Evolutionary conservation across 345 rosid species (phyloP), one percentile per base, ranked within the genome.

Genomic region (Draba incana): DNA sequence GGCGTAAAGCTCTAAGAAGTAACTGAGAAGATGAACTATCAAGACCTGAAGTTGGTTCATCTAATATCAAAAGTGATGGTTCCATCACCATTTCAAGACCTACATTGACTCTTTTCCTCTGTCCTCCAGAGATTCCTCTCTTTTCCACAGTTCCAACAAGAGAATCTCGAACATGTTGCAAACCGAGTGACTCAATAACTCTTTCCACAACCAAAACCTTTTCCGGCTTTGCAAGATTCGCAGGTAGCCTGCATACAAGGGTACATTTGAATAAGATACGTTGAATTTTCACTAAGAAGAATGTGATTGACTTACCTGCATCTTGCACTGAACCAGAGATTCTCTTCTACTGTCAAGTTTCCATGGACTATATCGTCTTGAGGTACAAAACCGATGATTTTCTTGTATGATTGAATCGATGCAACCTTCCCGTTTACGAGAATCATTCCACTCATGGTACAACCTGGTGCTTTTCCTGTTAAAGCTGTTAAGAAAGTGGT

Each of bases 31-130:
- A 92, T 61, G 99, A 92, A 65, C 99, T 95, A 68, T 95, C 99
- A 84, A 92, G 83, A 24, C 99, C 99, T 46, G 98, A 92, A 11
- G 99, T 95, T 14, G 99, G 97, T 79, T 95, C 99, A 77, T 92
- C 99, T 60, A 95, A 86, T 78, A 95, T 92, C 45, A 95, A 77
- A 73, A 95, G 92, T 59, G 99, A 95, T 83, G 99, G 99, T 69
- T 95, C 98, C 99, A 95, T 95, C 48, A 95, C 98, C 99, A 95
- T 95, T 80, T 95, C 99, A 66, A 95, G 86, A 70, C 99, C 99
- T 3, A 95, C 99, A 64, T 95, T 95, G 57, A 95, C 97, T 68
- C 99, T 80, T 82, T 95, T 95, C 75, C 96, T 92, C 77, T 95
- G 99, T 58, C 99, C 99, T 70, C 99, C 99, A 20, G 99, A 95